Percentiles rank a stretch among this genome's conserved stretches.
Conservation (phyloP, 2,329 filamentous ascomycete genomes). For the Beauveria bassiana region DNA sequence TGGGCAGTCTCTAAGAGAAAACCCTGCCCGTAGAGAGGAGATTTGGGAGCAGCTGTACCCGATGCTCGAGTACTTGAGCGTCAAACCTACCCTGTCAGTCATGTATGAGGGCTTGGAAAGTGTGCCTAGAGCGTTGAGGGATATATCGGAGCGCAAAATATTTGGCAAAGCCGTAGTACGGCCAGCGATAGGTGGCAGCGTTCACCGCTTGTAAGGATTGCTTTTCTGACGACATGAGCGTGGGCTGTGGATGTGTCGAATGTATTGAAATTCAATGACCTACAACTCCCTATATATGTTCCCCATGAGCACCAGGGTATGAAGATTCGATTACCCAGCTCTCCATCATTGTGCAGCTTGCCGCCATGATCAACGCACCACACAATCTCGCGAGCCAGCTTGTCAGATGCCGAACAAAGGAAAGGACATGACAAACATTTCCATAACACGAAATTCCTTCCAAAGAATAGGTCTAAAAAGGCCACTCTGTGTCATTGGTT, state of each 20-base stretch:
- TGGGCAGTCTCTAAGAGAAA: conserved; percentile 45
- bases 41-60: conserved; percentile 44
- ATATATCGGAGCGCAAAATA: conserved; percentile 40
- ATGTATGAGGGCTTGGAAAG: conserved; percentile 42
- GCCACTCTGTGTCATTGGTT: not conserved
- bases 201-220: not conserved
- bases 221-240: not conserved
- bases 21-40: conserved; percentile 36
- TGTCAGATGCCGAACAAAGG: not conserved
- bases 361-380: not conserved
- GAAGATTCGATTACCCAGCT: not conserved
- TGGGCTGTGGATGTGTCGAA: not conserved
- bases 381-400: not conserved
- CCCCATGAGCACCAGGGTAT: not conserved
- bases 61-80: conserved; percentile 36
- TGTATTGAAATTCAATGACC: conserved; percentile 7
- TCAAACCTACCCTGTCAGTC: conserved; percentile 44
- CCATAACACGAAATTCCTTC: not conserved
- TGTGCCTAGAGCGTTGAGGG: conserved; percentile 41
- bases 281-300: conserved; percentile 11
- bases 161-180: conserved; percentile 51
- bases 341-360: not conserved
- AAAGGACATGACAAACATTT: conserved; percentile 3
- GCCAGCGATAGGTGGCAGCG: conserved; percentile 19
- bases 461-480: not conserved